Evolutionary conservation across 139 green algal genomes (phyloP).

Genomic region (Chlorella vulgaris): DNA sequence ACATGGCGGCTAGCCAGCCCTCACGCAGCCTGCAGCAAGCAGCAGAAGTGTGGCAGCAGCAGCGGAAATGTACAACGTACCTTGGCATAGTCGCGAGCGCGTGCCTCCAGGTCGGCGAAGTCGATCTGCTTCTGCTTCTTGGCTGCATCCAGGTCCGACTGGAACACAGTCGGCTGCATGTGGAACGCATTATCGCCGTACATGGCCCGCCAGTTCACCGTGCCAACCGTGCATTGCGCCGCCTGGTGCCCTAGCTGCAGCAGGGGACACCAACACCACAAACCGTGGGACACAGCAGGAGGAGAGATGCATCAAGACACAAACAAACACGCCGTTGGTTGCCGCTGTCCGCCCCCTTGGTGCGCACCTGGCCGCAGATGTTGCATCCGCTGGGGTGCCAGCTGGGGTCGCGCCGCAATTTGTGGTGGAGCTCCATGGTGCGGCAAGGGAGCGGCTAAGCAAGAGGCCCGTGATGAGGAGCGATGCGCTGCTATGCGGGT

Average conservation of each 20-base stretch:
- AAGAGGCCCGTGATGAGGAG: not conserved
- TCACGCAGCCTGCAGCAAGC: too few relatives aligned
- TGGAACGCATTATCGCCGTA: conserved; percentile 86
- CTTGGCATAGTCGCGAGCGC: conserved; percentile 68
- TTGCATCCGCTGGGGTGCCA: conserved; percentile 90
- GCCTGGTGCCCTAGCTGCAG: conserved; percentile 87
- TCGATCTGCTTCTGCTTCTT: conserved; percentile 64
- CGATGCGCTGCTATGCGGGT: not conserved
- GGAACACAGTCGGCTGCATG: conserved; percentile 67
- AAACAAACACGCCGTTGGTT: too few relatives aligned
- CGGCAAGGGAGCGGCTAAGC: not conserved
- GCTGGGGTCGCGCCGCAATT: conserved; percentile 81
- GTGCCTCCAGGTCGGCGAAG: conserved; percentile 61
- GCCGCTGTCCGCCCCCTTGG: too few relatives aligned
- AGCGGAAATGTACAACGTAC: not conserved
- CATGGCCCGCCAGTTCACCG: conserved; percentile 88
- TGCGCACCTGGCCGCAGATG: conserved; percentile 80
- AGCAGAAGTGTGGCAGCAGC: not conserved
- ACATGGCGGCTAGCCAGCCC: not conserved
- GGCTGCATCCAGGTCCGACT: conserved; percentile 63
- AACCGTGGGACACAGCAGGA: not conserved
- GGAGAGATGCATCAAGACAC: not conserved
- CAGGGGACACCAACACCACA: not conserved
- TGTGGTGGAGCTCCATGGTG: conserved; percentile 88
- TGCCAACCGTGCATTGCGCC: conserved; percentile 84